phyloP scores from a whole-genome alignment of 345 rosid species.

The Punica granatum region DNA sequence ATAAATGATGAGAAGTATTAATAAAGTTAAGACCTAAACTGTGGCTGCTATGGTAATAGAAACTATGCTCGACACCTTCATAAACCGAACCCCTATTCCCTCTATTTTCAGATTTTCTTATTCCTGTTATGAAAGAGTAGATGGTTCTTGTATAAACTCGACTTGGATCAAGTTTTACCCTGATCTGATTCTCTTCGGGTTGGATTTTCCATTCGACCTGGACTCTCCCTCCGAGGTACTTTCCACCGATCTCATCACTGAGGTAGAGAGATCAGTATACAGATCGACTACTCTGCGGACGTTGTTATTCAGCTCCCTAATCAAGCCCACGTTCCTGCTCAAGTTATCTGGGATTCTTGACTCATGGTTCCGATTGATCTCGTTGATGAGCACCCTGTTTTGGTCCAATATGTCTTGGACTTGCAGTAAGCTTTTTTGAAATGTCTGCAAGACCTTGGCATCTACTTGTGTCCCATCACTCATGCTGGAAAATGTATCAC shows the following conservation, averaged over 20 bases:
- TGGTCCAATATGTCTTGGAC: slow-evolving; percentile 80
- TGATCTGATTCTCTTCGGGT: slow-evolving; percentile 79
- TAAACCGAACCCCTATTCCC: not conserved
- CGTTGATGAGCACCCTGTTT: slow-evolving; percentile 69
- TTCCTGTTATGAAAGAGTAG: slow-evolving; percentile 3
- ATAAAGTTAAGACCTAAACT: not conserved
- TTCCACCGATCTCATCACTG: slow-evolving; percentile 52
- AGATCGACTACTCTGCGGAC: slow-evolving; percentile 77
- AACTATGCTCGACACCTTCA: not conserved
- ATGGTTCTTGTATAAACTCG: not conserved
- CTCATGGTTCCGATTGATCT: slow-evolving; percentile 84
- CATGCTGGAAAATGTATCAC: slow-evolving; percentile 51
- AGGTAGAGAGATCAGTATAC: slow-evolving; percentile 75
- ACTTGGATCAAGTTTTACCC: slow-evolving; percentile 23
- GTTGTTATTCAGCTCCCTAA: slow-evolving; percentile 82
- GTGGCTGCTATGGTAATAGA: not conserved
- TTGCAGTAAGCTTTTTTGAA: slow-evolving; percentile 70
- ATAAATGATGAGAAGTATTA: not conserved
- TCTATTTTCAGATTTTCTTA: not conserved
- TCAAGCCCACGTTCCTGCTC: slow-evolving; percentile 70
- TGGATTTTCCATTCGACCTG: slow-evolving; percentile 48
- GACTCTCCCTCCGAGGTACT: slow-evolving; percentile 84
- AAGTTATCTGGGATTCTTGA: slow-evolving; percentile 70
- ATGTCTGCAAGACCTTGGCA: slow-evolving; percentile 54
- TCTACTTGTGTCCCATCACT: slow-evolving; percentile 54